Base-by-base conservation (phyloP, 2,329 filamentous ascomycete genomes). In the Tolypocladium inflatum region DNA sequence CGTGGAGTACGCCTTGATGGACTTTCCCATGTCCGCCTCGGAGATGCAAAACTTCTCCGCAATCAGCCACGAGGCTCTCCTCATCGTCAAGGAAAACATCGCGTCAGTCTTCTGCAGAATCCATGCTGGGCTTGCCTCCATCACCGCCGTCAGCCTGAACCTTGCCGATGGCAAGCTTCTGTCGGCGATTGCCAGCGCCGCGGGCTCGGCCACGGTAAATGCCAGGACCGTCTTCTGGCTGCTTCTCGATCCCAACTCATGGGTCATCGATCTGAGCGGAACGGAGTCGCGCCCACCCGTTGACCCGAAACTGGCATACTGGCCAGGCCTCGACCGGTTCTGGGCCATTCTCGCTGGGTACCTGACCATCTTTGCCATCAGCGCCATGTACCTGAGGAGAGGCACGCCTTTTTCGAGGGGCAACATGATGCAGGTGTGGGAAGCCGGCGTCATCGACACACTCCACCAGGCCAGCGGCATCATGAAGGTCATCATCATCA, bases 401-500 rank as follows among this genome's bases (percentile, higher is more conserved):
- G 87, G 88, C 33, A 82, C 82, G 7, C 84, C 89, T 0, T 82
- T 96, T 62, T 86, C 87, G 2, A 75, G 75, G 1, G 74, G 78
- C 4, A 77, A 77, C 58, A 73, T 80, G 1, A 77, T 81, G 55
- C 81, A 83, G 59, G 82, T 84, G 38, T 83, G 81, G 80, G 92
- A 97, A 70, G 88, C 87, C 30, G 82, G 86, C 9, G 73, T 97
- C 48, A 87, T 93, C 30, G 93, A 97, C 62, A 81, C 87, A 1
- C 79, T 99, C 26, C 87, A 91, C 62, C 95, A 99, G 78, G 94
- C 94, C 54, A 95, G 94, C 48, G 94, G 95, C 17, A 93, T 99
- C 11, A 86, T 97, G 79, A 99, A 99, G 72, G 94, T 99, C 26
- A 96, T 99, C 55, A 77, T 97, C 60, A 97, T 99, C 67, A 99